phyloP scores from a whole-genome alignment of 495 filamentous ascomycete genomes.

The Penicillium arizonense region DNA sequence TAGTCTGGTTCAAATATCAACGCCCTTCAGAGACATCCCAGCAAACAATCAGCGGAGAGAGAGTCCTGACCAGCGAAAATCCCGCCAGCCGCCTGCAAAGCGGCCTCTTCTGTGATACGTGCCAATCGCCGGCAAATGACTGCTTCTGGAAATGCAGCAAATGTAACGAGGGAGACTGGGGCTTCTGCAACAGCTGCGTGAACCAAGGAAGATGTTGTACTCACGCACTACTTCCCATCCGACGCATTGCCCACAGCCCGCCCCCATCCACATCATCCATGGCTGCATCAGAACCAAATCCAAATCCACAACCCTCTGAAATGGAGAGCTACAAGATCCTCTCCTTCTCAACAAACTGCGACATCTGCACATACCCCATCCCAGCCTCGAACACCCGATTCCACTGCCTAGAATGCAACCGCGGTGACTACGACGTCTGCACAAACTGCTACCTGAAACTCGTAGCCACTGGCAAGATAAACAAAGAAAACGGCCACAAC shows the following conservation, averaged over 20 bases:
- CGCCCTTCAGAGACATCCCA: slow-evolving; percentile 44
- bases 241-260: slow-evolving; percentile 33
- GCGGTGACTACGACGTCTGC: slow-evolving; percentile 85
- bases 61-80: slow-evolving; percentile 57
- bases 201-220: slow-evolving; percentile 74
- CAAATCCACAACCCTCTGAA: slow-evolving; percentile 26
- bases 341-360: slow-evolving; percentile 67
- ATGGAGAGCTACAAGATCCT: slow-evolving; percentile 54
- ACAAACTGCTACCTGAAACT: slow-evolving; percentile 68
- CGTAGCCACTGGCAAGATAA: slow-evolving; percentile 58
- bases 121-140: slow-evolving; percentile 66
- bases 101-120: slow-evolving; percentile 81
- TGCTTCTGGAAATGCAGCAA: slow-evolving; percentile 80
- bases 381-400: slow-evolving; percentile 64
- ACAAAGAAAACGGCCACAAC: slow-evolving; percentile 66
- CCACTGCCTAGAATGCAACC: slow-evolving; percentile 69
- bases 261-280: slow-evolving; percentile 21
- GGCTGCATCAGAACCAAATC: slow-evolving; percentile 22
- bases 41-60: slow-evolving; percentile 23
- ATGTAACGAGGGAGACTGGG: slow-evolving; percentile 92
- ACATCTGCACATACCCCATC: slow-evolving; percentile 70
- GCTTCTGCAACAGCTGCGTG: slow-evolving; percentile 81
- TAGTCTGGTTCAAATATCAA: slow-evolving; percentile 65
- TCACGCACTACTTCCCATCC: slow-evolving; percentile 70
- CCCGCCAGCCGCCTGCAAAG: slow-evolving; percentile 64